Conservation (phyloP, 805 yeast species). For the Ogataea nakhonphanomensis region DNA sequence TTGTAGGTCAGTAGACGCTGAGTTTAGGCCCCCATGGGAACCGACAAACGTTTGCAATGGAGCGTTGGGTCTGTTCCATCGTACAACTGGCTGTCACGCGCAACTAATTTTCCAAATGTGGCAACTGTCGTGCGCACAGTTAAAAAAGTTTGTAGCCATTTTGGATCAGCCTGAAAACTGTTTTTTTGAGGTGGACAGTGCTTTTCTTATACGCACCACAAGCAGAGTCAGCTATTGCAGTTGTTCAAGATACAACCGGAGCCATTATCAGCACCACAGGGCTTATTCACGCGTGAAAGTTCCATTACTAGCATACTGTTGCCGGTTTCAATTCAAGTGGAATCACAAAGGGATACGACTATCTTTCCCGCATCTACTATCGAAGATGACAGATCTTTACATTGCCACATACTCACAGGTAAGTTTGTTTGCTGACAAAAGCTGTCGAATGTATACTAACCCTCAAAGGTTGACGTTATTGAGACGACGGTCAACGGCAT, state of each 20-base stretch:
- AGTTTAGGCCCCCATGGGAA: too few relatives aligned
- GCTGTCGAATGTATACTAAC: constrained; percentile 1
- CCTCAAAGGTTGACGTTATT: constrained; percentile 40
- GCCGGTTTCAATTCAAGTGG: neutral
- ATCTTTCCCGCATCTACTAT: neutral
- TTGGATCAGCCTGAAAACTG: constrained; percentile 12
- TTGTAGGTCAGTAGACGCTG: too few relatives aligned
- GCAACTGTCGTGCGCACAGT: constrained; percentile 13
- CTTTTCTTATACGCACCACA: neutral
- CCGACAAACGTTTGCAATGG: too few relatives aligned
- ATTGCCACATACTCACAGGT: constrained; percentile 47
- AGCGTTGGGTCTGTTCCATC: neutral
- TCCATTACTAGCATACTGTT: neutral
- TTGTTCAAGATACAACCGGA: neutral
- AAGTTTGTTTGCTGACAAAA: constrained; percentile 15
- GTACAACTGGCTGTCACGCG: neutral
- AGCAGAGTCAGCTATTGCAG: neutral
- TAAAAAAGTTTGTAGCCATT: constrained; percentile 8
- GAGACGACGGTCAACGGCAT: constrained; percentile 68
- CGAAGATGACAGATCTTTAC: constrained; percentile 28
- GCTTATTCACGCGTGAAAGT: too few relatives aligned
- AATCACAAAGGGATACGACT: constrained; percentile 5
- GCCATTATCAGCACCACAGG: neutral
- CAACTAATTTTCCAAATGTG: constrained; percentile 15
- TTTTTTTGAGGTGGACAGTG: constrained; percentile 5